phyloP scores from a whole-genome alignment of 208 protist genomes.

The Crithidia bombi region DNA sequence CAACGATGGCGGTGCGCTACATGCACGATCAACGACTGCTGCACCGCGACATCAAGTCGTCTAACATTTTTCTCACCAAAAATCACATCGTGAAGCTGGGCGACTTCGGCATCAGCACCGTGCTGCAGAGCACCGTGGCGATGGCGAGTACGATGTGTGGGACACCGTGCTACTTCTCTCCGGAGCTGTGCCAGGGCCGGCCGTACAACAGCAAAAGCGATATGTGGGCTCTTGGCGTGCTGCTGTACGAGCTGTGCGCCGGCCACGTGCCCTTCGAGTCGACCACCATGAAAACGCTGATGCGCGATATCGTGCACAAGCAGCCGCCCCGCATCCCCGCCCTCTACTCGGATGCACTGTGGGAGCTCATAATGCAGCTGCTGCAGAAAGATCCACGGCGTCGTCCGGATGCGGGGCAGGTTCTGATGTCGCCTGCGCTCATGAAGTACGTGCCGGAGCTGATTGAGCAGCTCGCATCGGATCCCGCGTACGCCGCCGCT shows the following conservation, averaged over 20 bases:
- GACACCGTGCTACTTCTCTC: conserved; percentile 96
- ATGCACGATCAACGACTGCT: conserved; percentile 92
- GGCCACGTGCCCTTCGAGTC: conserved; percentile 84
- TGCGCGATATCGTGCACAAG: conserved; percentile 85
- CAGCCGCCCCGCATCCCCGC: conserved; percentile 74
- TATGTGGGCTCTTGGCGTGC: conserved; percentile 93
- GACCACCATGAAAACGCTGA: conserved; percentile 82
- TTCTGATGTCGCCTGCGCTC: conserved; percentile 71
- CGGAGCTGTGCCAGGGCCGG: conserved; percentile 94
- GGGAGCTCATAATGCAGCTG: conserved; percentile 72
- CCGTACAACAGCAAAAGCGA: conserved; percentile 97
- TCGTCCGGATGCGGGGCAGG: conserved; percentile 81
- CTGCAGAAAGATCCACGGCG: conserved; percentile 82
- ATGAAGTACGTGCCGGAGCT: conserved; percentile 72
- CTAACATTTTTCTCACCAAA: conserved; percentile 95
- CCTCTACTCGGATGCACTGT: conserved; percentile 74
- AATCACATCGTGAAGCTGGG: conserved; percentile 91
- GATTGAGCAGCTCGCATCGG: conserved; percentile 53
- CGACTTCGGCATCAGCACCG: conserved; percentile 94
- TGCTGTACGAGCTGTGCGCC: conserved; percentile 89
- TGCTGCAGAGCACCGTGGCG: conserved; percentile 91
- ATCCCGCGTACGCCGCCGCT: conserved; percentile 12
- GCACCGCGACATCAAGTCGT: conserved; percentile 94
- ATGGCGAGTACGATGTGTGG: conserved; percentile 94
- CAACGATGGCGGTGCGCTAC: conserved; percentile 91